Evolutionary conservation across 2,329 filamentous ascomycete species (phyloP).

Genomic region (Calonectria pauciramosa): DNA sequence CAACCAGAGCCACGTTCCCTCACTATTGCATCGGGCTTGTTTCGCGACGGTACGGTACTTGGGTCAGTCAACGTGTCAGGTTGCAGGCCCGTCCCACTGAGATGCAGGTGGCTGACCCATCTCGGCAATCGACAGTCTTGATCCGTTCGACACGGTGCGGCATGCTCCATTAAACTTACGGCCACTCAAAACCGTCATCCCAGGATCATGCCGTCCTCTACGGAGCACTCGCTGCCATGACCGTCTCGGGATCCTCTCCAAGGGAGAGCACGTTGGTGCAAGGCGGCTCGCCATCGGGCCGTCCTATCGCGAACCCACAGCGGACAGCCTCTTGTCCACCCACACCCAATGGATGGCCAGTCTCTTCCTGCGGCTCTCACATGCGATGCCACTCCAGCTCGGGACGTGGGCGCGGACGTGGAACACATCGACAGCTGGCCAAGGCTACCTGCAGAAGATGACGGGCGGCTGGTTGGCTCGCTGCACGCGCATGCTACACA

Average conservation of each 20-base stretch:
- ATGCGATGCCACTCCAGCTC: constrained; percentile 14
- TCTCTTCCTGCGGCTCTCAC: constrained; percentile 17
- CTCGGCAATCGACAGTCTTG: constrained; percentile 20
- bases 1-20: neutral
- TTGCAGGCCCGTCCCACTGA: constrained; percentile 16
- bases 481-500: neutral
- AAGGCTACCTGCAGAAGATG: constrained; percentile 5
- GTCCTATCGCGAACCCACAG: constrained; percentile 31
- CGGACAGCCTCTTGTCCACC: neutral
- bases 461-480: neutral
- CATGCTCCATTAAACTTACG: constrained; percentile 10
- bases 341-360: constrained; percentile 14
- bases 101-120: constrained; percentile 22
- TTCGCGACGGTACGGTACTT: constrained; percentile 10
- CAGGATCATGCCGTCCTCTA: constrained; percentile 2
- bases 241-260: constrained; percentile 8
- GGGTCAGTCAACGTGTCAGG: constrained; percentile 19
- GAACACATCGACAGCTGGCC: neutral
- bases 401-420: neutral
- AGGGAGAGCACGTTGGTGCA: constrained; percentile 17
- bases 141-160: constrained; percentile 17
- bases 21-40: constrained; percentile 7
- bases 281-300: constrained; percentile 38
- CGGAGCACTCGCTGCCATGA: neutral
- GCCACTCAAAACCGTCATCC: constrained; percentile 15